phyloP scores from a whole-genome alignment of 1,284 basidiomycete species.

The Neolentinus lepideus region DNA sequence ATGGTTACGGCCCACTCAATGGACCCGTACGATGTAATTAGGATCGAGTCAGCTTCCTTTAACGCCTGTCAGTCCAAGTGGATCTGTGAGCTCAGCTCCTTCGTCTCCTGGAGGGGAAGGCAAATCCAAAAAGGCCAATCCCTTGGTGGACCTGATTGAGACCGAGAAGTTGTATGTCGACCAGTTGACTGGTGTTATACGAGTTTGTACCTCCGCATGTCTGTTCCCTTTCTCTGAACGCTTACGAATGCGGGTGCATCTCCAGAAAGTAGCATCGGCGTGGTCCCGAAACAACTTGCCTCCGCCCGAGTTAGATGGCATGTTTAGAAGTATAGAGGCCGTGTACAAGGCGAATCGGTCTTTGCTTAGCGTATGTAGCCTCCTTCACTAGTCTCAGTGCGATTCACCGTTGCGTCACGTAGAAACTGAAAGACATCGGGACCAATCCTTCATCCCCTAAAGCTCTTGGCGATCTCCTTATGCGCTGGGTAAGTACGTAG shows the following conservation, averaged over 20 bases:
- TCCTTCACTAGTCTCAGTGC: not conserved
- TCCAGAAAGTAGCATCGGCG: slow-evolving; percentile 89
- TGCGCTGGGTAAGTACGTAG: slow-evolving; percentile 78
- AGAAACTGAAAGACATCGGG: slow-evolving; percentile 94
- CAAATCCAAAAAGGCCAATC: slow-evolving; percentile 66
- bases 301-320: slow-evolving; percentile 83
- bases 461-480: slow-evolving; percentile 90
- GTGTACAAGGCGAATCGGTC: slow-evolving; percentile 89
- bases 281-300: slow-evolving; percentile 96
- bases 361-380: slow-evolving; percentile 59
- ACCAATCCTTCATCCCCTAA: slow-evolving; percentile 92
- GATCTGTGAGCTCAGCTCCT: slow-evolving; percentile 7
- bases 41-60: slow-evolving; percentile 19
- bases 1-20: not conserved
- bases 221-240: slow-evolving; percentile 7
- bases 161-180: slow-evolving; percentile 95
- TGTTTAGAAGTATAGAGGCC: slow-evolving; percentile 91
- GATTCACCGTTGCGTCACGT: slow-evolving; percentile 7
- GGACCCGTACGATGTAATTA: not conserved
- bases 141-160: slow-evolving; percentile 87
- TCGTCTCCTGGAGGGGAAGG: slow-evolving; percentile 27
- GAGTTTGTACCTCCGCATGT: slow-evolving; percentile 45
- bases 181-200: slow-evolving; percentile 83
- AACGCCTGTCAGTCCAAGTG: slow-evolving; percentile 30
- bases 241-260: slow-evolving; percentile 12